A percentile compares a stretch with the other conserved stretches of the same genome.
Evolutionary conservation across 768 basidiomycete species (phyloP).

Genomic region (Russula virescens): DNA sequence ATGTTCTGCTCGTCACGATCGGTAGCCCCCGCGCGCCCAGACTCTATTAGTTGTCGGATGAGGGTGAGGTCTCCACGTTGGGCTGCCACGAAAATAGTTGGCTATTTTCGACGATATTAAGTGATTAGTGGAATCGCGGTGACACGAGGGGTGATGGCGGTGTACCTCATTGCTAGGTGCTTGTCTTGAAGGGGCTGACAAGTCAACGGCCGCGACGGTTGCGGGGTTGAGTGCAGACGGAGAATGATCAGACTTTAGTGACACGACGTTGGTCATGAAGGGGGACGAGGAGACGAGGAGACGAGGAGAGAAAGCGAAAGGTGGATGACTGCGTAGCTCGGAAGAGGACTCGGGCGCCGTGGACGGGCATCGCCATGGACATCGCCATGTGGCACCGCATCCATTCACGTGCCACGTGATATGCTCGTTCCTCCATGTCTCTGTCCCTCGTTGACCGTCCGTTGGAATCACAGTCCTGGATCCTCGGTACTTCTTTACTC

Average conservation of each 20-base stretch:
- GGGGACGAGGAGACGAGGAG: background rate
- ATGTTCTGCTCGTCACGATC: slow-evolving; percentile 89
- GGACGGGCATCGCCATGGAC: no score
- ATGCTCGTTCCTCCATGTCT: background rate
- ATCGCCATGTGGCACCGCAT: no score
- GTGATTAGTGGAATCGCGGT: background rate
- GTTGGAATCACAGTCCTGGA: no score
- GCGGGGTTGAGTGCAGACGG: slow-evolving; percentile 38
- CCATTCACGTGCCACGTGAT: background rate
- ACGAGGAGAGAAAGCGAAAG: background rate
- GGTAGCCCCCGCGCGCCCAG: slow-evolving; percentile 61
- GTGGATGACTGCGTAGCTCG: background rate
- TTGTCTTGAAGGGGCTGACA: slow-evolving; percentile 29
- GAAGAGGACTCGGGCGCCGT: no score
- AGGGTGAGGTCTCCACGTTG: slow-evolving; percentile 77
- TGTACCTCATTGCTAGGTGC: slow-evolving; percentile 9
- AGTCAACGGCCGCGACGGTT: slow-evolving; percentile 40
- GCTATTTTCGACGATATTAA: slow-evolving; percentile 31
- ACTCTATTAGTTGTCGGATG: slow-evolving; percentile 62
- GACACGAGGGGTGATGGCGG: background rate
- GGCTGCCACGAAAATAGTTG: slow-evolving; percentile 75
- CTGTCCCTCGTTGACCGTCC: no score
- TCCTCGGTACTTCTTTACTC: slow-evolving; percentile 5
- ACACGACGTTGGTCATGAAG: slow-evolving; percentile 31
- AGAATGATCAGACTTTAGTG: slow-evolving; percentile 46